Conservation (phyloP, 495 filamentous ascomycete species). For the Alectoria sarmentosa region DNA sequence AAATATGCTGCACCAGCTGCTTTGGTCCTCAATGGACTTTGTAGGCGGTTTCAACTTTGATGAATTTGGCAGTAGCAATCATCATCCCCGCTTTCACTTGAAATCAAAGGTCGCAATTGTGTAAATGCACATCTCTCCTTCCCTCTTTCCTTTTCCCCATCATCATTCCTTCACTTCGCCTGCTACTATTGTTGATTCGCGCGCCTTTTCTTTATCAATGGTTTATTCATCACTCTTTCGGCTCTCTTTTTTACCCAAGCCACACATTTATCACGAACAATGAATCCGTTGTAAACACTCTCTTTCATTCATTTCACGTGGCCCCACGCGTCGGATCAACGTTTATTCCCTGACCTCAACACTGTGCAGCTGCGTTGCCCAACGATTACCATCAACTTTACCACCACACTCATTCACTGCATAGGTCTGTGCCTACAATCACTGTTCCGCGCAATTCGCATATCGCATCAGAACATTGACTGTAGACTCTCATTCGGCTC, state of each 20-base stretch:
- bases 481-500: not conserved
- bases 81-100: not conserved
- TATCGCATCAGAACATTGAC: not conserved
- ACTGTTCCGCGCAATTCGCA: not conserved
- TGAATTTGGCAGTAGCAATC: not conserved
- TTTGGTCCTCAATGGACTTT: too few relatives aligned
- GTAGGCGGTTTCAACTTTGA: not conserved
- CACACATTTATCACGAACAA: not conserved
- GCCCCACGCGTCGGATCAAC: not conserved
- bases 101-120: not conserved
- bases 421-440: constrained; percentile 4
- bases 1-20: not conserved
- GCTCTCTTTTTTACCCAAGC: not conserved
- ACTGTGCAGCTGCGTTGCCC: not conserved
- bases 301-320: constrained; percentile 1
- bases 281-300: not conserved
- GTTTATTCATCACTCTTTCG: not conserved
- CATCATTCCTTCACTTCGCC: not conserved
- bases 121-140: not conserved
- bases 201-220: not conserved
- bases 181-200: not conserved
- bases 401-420: not conserved
- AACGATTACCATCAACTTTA: not conserved
- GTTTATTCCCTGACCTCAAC: not conserved
- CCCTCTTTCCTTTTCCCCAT: not conserved